phyloP scores from a whole-genome alignment of 2,329 filamentous ascomycete species.

The Colletotrichum sp. region DNA sequence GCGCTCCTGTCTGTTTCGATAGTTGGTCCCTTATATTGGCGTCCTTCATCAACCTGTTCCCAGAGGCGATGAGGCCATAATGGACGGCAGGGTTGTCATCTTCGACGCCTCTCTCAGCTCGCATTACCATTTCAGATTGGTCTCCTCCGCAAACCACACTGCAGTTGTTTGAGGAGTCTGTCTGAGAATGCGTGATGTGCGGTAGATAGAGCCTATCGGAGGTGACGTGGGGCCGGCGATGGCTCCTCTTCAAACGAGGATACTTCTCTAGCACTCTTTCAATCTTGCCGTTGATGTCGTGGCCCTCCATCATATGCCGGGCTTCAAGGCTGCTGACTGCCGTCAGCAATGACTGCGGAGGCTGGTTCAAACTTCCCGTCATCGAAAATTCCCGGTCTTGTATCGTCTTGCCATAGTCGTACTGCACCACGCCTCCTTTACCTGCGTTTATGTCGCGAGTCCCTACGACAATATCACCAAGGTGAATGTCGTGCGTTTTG shows the following conservation, averaged over 20 bases:
- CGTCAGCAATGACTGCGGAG: constrained; percentile 15
- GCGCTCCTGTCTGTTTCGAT: neutral
- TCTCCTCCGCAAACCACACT: neutral
- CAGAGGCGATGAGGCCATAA: constrained; percentile 32
- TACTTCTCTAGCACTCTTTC: constrained; percentile 2
- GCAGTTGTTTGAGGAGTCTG: too few relatives aligned
- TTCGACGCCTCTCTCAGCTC: neutral
- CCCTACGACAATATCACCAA: constrained; percentile 24
- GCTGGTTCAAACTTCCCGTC: neutral
- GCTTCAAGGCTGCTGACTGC: constrained; percentile 4
- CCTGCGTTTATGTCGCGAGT: neutral
- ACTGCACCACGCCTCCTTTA: constrained; percentile 19
- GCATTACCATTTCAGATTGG: neutral
- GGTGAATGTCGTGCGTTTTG: constrained; percentile 11
- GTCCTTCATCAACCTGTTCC: constrained; percentile 41
- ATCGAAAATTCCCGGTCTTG: neutral
- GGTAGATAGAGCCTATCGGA: too few relatives aligned
- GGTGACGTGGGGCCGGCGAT: too few relatives aligned
- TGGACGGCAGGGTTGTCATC: constrained; percentile 17
- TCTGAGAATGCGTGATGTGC: too few relatives aligned
- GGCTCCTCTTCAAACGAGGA: neutral
- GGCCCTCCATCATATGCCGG: neutral
- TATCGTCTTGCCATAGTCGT: constrained; percentile 17
- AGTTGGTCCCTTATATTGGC: constrained; percentile 30
- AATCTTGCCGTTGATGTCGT: constrained; percentile 2